Percentiles rank a stretch among this genome's conserved stretches.
phyloP scores from a whole-genome alignment of 2,329 filamentous ascomycete genomes.

The Ceratocystiopsis sp. region DNA sequence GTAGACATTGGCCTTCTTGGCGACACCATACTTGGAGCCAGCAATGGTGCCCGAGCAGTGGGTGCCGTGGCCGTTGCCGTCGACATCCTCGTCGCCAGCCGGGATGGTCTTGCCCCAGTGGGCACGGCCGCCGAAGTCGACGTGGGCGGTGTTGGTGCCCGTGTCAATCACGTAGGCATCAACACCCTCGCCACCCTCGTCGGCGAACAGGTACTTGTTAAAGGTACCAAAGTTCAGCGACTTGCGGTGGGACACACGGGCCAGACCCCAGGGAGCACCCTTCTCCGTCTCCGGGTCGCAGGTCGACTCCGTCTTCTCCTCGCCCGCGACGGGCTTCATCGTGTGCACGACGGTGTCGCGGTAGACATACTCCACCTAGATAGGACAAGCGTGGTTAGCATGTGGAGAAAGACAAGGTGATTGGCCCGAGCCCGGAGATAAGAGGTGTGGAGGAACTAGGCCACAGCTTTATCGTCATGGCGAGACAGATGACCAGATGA shows the following conservation, averaged over 20 bases:
- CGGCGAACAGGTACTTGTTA: constrained; percentile 94
- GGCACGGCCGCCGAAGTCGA: constrained; percentile 93
- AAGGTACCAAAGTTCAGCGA: constrained; percentile 77
- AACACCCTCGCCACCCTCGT: constrained; percentile 86
- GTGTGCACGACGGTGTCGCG: constrained; percentile 85
- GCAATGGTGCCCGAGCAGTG: constrained; percentile 98
- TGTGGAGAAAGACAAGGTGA: no score
- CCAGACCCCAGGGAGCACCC: constrained; percentile 95
- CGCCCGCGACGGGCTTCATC: constrained; percentile 33
- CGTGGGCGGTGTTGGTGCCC: constrained; percentile 82
- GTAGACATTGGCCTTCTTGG: constrained; percentile 94
- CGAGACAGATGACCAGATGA: neutral
- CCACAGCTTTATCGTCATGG: no score
- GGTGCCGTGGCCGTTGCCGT: constrained; percentile 96
- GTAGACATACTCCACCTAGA: constrained; percentile 89
- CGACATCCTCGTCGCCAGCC: constrained; percentile 61
- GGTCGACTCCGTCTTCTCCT: constrained; percentile 11
- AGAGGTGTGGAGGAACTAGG: no score
- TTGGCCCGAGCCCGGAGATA: no score
- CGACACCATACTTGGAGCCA: constrained; percentile 97
- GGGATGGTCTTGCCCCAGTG: constrained; percentile 97
- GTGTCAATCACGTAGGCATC: constrained; percentile 99
- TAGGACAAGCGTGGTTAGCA: no score
- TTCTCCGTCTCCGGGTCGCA: constrained; percentile 56
- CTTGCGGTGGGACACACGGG: constrained; percentile 90